Conservation (phyloP, 305 asterid genomes). For the Rubia peregrina region DNA sequence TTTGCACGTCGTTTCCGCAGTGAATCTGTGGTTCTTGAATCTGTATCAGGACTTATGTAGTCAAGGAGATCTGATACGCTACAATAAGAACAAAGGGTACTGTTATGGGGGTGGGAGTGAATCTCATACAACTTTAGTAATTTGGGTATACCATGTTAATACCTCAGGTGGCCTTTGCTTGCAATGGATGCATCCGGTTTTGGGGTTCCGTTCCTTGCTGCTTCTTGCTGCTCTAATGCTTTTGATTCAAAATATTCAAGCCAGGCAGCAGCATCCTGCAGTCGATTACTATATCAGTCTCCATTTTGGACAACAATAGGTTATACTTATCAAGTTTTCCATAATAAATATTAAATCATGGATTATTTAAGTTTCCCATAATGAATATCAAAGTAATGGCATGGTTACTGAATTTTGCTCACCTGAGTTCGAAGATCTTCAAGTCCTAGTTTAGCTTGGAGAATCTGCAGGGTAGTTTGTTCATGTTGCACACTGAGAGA, state of each 20-base stretch:
- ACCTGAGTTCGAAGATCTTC: conserved; percentile 99
- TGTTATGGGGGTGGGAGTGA: conserved; percentile 25
- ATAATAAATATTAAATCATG: neutral
- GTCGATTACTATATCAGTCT: conserved; percentile 18
- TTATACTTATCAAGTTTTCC: neutral
- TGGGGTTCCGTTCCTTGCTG: conserved; percentile 94
- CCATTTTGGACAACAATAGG: neutral
- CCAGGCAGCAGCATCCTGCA: conserved; percentile 99
- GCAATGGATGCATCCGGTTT: conserved; percentile 97
- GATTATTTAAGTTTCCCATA: neutral
- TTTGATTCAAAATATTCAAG: conserved; percentile 98
- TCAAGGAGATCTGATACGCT: conserved; percentile 99
- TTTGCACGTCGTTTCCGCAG: conserved; percentile 83
- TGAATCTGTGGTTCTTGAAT: conserved; percentile 62
- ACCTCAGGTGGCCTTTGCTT: conserved; percentile 99
- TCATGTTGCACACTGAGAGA: conserved; percentile 98
- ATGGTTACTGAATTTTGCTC: conserved; percentile 15
- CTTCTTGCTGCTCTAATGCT: conserved; percentile 99
- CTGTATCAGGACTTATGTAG: conserved; percentile 84
- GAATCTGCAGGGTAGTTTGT: conserved; percentile 93
- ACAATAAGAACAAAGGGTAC: conserved; percentile 36
- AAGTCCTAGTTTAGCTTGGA: conserved; percentile 89
- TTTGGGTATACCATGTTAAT: conserved; percentile 42
- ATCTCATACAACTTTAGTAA: conserved; percentile 30
- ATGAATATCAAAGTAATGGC: neutral